A percentile compares a stretch with the other conserved stretches of the same genome.
phyloP scores from a whole-genome alignment of 78 protist genomes.

The Dictyostelium intermedium region DNA sequence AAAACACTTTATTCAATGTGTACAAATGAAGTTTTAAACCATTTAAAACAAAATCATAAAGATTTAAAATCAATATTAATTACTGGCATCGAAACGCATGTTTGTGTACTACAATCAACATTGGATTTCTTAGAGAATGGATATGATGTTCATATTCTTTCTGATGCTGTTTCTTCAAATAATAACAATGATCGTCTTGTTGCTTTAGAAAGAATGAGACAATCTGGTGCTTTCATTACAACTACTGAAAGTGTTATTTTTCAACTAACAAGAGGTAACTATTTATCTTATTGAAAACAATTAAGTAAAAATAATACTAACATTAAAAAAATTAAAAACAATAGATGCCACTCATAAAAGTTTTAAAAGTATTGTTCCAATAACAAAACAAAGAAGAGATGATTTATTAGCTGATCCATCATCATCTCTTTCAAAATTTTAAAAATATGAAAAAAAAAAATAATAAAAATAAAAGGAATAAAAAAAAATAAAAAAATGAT shows the following conservation, averaged over 20 bases:
- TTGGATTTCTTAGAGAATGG: slow-evolving; percentile 77
- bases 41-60: neutral
- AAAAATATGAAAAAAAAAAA: too few species aligned
- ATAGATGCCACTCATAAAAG: neutral
- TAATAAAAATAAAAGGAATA: too few species aligned
- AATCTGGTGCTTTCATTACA: slow-evolving; percentile 57
- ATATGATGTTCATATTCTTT: slow-evolving; percentile 81
- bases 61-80: slow-evolving; percentile 42
- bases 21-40: slow-evolving; percentile 21
- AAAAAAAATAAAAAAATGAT: too few species aligned
- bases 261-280: neutral
- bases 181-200: neutral
- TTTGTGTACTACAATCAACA: slow-evolving; percentile 81
- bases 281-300: too few species aligned
- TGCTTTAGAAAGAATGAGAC: slow-evolving; percentile 81
- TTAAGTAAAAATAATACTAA: too few species aligned
- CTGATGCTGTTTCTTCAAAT: slow-evolving; percentile 77
- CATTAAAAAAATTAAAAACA: too few species aligned
- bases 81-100: slow-evolving; percentile 86
- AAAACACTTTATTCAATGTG: slow-evolving; percentile 84
- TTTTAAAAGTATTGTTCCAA: neutral
- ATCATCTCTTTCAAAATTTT: neutral
- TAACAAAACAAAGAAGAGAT: neutral
- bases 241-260: neutral
- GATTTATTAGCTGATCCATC: neutral